Conservation (phyloP, 2,329 filamentous ascomycete genomes). For the Teratosphaeria destructans region DNA sequence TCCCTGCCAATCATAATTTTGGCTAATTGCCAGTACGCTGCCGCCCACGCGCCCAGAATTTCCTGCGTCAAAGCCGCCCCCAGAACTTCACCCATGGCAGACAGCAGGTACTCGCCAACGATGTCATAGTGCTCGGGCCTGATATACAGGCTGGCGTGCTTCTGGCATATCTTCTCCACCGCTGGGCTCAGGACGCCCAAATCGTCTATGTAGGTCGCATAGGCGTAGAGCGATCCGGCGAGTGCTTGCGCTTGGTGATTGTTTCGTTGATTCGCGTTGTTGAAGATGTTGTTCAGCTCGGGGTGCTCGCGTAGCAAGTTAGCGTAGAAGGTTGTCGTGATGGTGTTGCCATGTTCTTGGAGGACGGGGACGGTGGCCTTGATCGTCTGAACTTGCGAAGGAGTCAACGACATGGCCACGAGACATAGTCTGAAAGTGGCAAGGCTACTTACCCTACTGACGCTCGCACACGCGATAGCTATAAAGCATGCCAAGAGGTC, state of each 20-base stretch:
- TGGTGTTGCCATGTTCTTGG: constrained; percentile 54
- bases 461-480: not conserved
- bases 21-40: constrained; percentile 64
- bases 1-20: constrained; percentile 62
- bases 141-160: constrained; percentile 62
- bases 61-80: constrained; percentile 56
- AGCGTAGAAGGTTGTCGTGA: constrained; percentile 63
- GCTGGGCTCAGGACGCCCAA: constrained; percentile 47
- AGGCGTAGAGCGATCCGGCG: constrained; percentile 57
- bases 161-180: constrained; percentile 62
- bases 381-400: constrained; percentile 50
- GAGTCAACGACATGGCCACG: not conserved
- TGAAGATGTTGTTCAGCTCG: constrained; percentile 60
- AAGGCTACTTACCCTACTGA: not conserved
- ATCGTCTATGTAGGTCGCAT: constrained; percentile 62
- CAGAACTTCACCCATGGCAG: constrained; percentile 56
- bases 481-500: not conserved
- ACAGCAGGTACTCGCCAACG: constrained; percentile 58
- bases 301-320: constrained; percentile 57
- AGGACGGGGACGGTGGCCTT: constrained; percentile 62
- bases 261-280: constrained; percentile 56
- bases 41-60: constrained; percentile 56
- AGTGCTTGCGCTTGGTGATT: constrained; percentile 61
- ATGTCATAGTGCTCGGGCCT: constrained; percentile 59
- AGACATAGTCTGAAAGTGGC: not conserved